phyloP scores from a whole-genome alignment of 2,329 filamentous ascomycete species.

The Nectriaceae sp. region DNA sequence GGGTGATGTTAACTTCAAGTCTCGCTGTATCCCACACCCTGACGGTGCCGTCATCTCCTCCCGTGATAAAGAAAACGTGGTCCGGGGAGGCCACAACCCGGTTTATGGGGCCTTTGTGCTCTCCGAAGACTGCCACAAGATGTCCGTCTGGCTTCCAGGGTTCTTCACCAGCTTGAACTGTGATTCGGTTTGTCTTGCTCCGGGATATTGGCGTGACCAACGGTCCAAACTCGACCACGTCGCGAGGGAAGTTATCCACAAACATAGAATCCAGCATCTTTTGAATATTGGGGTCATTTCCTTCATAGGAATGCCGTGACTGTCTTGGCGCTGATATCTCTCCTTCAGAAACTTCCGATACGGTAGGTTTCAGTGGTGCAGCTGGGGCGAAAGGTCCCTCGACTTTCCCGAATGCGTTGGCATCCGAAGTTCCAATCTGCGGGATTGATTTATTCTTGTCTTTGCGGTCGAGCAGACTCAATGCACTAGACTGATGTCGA shows the following conservation, averaged over 20 bases:
- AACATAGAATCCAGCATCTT: conserved; percentile 85
- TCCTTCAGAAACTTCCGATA: conserved; percentile 27
- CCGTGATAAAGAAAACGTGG: conserved; percentile 92
- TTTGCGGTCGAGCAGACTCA: conserved; percentile 60
- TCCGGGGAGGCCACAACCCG: conserved; percentile 83
- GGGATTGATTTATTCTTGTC: conserved; percentile 60
- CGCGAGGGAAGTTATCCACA: conserved; percentile 67
- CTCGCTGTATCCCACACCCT: conserved; percentile 92
- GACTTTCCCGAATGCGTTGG: conserved; percentile 62
- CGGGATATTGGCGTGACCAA: conserved; percentile 70
- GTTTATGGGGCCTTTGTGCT: conserved; percentile 82
- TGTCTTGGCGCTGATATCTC: conserved; percentile 46
- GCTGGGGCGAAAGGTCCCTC: conserved; percentile 55
- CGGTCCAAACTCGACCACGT: conserved; percentile 74
- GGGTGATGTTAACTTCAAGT: conserved; percentile 86
- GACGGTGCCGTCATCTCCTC: conserved; percentile 85
- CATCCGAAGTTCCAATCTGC: conserved; percentile 60
- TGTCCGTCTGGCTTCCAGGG: conserved; percentile 81
- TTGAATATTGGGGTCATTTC: conserved; percentile 70
- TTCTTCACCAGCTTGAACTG: conserved; percentile 45
- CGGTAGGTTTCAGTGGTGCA: conserved; percentile 20
- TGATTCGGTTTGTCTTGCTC: conserved; percentile 54
- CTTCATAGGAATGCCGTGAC: conserved; percentile 77
- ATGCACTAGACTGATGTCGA: conserved; percentile 60
- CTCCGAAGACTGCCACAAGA: conserved; percentile 84